A percentile compares a stretch with the other conserved stretches of the same genome.
Evolutionary conservation across 2,329 filamentous ascomycete species (phyloP).

Genomic region (Elsinoe fawcettii): DNA sequence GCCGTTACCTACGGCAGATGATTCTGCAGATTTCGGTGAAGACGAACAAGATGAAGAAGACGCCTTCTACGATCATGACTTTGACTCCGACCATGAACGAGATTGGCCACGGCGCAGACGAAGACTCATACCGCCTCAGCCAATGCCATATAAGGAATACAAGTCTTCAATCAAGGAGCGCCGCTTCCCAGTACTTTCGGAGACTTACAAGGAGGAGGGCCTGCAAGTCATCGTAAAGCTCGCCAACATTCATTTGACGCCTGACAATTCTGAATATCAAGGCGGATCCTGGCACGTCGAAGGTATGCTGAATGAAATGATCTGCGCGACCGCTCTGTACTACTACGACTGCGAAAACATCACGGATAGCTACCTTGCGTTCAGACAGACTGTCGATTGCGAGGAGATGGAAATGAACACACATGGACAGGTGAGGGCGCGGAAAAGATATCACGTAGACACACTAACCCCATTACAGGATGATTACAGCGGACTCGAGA

Average conservation of each 20-base stretch:
- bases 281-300: constrained; percentile 50
- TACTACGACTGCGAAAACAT: constrained; percentile 56
- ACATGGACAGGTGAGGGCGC: not conserved
- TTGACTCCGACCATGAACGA: constrained; percentile 1
- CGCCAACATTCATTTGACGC: constrained; percentile 51
- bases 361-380: constrained; percentile 42
- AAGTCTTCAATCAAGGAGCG: not conserved
- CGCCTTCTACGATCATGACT: not conserved
- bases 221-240: constrained; percentile 59
- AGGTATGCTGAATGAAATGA: constrained; percentile 51
- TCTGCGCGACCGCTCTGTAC: constrained; percentile 55
- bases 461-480: constrained; percentile 8
- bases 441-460: not conserved
- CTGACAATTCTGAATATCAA: constrained; percentile 47
- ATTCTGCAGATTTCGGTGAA: not conserved
- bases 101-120: constrained; percentile 1
- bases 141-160: not conserved
- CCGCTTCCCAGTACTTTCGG: not conserved
- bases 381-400: constrained; percentile 33
- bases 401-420: constrained; percentile 24
- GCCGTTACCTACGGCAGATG: not conserved
- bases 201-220: constrained; percentile 33
- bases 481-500: constrained; percentile 31
- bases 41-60: not conserved
- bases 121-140: not conserved